phyloP scores from a whole-genome alignment of 2,329 filamentous ascomycete species.

The Incumbomyces delicatus region DNA sequence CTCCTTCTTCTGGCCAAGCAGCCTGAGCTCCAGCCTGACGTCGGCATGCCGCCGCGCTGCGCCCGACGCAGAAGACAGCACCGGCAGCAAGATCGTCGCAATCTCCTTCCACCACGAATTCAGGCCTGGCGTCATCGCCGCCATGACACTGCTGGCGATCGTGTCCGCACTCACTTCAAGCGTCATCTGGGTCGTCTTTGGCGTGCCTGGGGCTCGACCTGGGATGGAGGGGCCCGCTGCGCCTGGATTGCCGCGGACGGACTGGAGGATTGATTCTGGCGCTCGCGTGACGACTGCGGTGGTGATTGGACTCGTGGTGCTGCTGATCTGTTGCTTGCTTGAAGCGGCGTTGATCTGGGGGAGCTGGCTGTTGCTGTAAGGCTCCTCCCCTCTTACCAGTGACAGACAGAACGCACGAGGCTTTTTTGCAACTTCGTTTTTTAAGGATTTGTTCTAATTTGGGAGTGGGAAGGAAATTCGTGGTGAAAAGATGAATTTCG shows the following conservation, averaged over 20 bases:
- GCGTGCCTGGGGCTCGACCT: conserved; percentile 13
- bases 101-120: conserved; percentile 12
- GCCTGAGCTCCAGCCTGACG: not conserved
- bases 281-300: conserved; percentile 14
- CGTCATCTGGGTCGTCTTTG: conserved; percentile 20
- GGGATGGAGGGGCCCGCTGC: not conserved
- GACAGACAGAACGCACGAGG: not conserved
- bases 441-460: too few species aligned
- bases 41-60: not conserved
- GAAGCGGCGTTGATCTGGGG: conserved; percentile 17
- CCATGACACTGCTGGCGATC: conserved; percentile 7
- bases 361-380: conserved; percentile 18
- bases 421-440: too few species aligned
- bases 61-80: not conserved
- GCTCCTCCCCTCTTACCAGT: too few species aligned
- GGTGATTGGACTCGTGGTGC: conserved; percentile 19
- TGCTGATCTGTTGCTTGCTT: conserved; percentile 9
- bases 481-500: too few species aligned
- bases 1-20: conserved; percentile 7
- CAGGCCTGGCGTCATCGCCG: conserved; percentile 10
- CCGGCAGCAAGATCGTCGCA: not conserved
- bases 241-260: not conserved
- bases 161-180: conserved; percentile 11
- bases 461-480: too few species aligned
- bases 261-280: conserved; percentile 17